phyloP scores from a whole-genome alignment of 306 rosid genomes.

The Quercus dentata region DNA sequence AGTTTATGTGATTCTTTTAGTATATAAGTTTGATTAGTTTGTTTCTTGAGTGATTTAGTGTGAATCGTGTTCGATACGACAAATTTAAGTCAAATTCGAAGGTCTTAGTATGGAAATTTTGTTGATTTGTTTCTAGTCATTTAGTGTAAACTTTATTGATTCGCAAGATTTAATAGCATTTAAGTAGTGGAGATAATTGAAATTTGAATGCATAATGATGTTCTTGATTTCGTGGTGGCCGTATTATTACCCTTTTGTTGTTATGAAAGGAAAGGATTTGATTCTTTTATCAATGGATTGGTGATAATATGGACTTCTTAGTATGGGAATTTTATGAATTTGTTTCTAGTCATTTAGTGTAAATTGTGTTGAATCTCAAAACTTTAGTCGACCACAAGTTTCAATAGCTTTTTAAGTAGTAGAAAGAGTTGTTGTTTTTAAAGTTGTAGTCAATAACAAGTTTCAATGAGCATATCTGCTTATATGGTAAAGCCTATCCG shows the following conservation, averaged over 20 bases:
- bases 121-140: too few relatives aligned
- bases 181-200: too few relatives aligned
- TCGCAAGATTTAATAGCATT: too few relatives aligned
- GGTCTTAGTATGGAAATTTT: too few relatives aligned
- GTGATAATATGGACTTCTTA: background rate
- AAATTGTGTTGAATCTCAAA: background rate
- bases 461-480: background rate
- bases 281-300: background rate
- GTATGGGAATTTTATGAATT: background rate
- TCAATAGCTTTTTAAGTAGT: background rate
- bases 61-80: too few relatives aligned
- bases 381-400: background rate
- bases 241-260: too few relatives aligned
- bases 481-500: background rate
- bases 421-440: background rate
- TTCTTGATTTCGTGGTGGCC: background rate
- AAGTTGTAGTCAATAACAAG: background rate
- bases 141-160: too few relatives aligned
- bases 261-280: background rate
- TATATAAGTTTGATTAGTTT: too few relatives aligned
- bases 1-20: too few relatives aligned
- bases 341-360: background rate
- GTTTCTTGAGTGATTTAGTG: too few relatives aligned
- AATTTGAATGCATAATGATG: background rate
- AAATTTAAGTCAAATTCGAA: too few relatives aligned